These are phyloP conservation scores for Mortierella sp. DNA, from an alignment of 371 early-diverging fungal species.

Conservation along the genomic window DNA sequence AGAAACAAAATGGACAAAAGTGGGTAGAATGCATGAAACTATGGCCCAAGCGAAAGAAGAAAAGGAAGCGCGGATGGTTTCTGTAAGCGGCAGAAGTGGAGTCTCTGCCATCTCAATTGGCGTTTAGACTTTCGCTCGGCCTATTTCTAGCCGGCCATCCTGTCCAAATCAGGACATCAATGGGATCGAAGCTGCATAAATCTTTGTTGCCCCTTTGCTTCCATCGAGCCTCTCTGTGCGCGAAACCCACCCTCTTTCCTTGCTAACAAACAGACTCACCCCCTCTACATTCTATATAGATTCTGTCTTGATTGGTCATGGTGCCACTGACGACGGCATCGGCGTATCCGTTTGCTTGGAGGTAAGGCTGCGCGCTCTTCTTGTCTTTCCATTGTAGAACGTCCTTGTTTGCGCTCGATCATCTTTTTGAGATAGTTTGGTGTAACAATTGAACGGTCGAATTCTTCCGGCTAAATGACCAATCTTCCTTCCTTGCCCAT, in stretches of 20 bases:
- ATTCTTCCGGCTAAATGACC: conserved; percentile 2
- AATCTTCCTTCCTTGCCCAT: neutral
- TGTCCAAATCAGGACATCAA: conserved; percentile 33
- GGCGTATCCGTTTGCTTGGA: conserved; percentile 81
- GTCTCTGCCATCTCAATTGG: conserved; percentile 4
- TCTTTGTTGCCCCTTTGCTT: neutral
- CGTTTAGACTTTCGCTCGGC: neutral
- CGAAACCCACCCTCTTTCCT: conserved; percentile 61
- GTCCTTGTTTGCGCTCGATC: neutral
- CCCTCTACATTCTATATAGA: conserved; percentile 58
- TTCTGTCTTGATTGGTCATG: conserved; percentile 82
- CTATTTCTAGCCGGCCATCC: neutral
- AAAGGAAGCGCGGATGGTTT: neutral
- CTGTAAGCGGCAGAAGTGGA: neutral
- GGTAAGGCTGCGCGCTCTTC: conserved; percentile 30
- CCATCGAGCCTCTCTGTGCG: neutral
- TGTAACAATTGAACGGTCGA: neutral
- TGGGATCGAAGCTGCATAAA: neutral
- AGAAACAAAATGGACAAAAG: neutral
- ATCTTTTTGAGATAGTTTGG: neutral
- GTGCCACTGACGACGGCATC: conserved; percentile 90
- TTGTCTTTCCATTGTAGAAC: neutral
- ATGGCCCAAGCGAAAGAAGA: neutral
- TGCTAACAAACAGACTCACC: conserved; percentile 25
- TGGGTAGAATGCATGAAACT: neutral